Evolutionary conservation across 2,329 filamentous ascomycete species (phyloP), one percentile per base, ranked within the genome.

Genomic region (Exophiala oligosperma): DNA sequence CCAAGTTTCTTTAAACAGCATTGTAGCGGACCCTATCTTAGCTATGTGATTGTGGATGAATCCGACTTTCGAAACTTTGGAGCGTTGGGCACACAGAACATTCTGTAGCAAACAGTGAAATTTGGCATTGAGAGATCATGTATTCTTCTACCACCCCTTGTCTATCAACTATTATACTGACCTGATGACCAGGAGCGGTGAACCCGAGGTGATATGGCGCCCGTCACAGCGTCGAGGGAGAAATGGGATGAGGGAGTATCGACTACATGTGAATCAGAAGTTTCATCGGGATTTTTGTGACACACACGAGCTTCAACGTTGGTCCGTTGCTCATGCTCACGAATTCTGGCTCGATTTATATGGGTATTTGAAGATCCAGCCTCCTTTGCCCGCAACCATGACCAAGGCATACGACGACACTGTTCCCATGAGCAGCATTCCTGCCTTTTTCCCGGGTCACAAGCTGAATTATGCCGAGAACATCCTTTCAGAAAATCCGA

Each of bases 311-410:
- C 40, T 43, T 6, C 40, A 43, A 5, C 14, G n/a, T 5, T 43
- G 40, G 40, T 17, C 40, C 40, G 40, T 43, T 14, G 6, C n/a
- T 9, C 14, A 43, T 4, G 11, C 40, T 9, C 40, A 43, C 11
- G 68, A 72, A 5, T 76, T 76, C 55, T 77, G 74, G 74, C 66
- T 71, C n/a, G 71, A 76, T 60, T 61, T 76, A 21, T 74, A 75
- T 55, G 49, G 62, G 14, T 75, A 74, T 52, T 68, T 73, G 0
- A 40, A 46, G 5, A 62, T 77, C 23, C 12, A 53, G 2, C 54
- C 74, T 2, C 35, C 57, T 23, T 61, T 75, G 2, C 71, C 72
- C 12, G 43, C 61, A 7, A 8, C 63, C 57, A 62, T 66, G 26
- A 72, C 55, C 4, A 66, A 64, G 53, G 74, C 74, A n/a, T 76